Base-by-base conservation (phyloP, 352 stramenopile species). In the Globisporangium yorkense region DNA sequence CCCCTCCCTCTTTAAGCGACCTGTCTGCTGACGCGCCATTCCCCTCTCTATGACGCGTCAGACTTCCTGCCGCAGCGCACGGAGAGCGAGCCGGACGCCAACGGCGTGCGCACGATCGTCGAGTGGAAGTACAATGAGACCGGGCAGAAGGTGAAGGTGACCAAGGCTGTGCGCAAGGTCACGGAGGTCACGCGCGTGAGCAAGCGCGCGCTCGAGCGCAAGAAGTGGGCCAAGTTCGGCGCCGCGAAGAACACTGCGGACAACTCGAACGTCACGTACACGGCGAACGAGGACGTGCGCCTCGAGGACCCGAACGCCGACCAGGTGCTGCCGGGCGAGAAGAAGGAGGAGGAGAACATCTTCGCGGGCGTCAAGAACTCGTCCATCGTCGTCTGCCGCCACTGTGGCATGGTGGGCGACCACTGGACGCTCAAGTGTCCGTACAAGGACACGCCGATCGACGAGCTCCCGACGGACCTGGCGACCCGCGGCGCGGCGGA, bases 371-470 rank as follows among this genome's bases (percentile, higher is more conserved):
- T 93, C 65, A 91, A 89, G 75, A 92, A 92, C 73, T 91, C 80
- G 68, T 92, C 80, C 24, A 96, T 96, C 56, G 84, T 96, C 24
- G 83, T 93, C 61, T 96, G 86, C 55, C 86, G 86, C 65, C 84
- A 94, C 75, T 96, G 86, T 88, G 84, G 86, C 54, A 94, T 96
- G 82, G 83, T 94, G 41, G 86, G 86, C 31, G 86, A 96, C 57
- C 86, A 96, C 57, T 96, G 86, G 86, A 96, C 86, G 57, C 81
- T 96, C 67, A 96, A 96, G 72, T 94, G 86, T 80, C 86, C 86
- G 57, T 96, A 96, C 80, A 96, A 94, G 70, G 84, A 96, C 68
- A 91, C 84, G 21, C 77, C 82, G 29, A 74, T 84, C 62, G 75
- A 91, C 50, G 85, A 94, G 61, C 59, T 94, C 56, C 78, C 84